A percentile compares a stretch with the other conserved stretches of the same genome.
phyloP scores from a whole-genome alignment of 2,329 filamentous ascomycete species.

The Raffaelea albimanens region DNA sequence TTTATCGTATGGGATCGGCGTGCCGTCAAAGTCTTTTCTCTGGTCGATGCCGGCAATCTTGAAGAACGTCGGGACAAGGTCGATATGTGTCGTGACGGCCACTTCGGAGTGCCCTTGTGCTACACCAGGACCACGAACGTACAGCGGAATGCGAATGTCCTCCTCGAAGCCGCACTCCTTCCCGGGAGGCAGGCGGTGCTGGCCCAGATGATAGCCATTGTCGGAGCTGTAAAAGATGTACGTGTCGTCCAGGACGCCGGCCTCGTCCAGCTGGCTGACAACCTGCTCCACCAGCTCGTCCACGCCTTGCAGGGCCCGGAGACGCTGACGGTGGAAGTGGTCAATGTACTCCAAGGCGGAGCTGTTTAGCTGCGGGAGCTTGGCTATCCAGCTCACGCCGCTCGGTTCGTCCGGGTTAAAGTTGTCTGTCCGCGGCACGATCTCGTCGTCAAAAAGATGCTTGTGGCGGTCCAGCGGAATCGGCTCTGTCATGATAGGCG shows the following conservation, averaged over 20 bases:
- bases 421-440: slow-evolving; percentile 49
- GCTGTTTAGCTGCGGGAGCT: slow-evolving; percentile 30
- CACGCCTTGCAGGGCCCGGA: slow-evolving; percentile 41
- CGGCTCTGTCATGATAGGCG: slow-evolving; percentile 30
- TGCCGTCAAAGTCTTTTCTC: slow-evolving; percentile 44
- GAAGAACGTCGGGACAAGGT: slow-evolving; percentile 52
- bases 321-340: slow-evolving; percentile 38
- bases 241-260: slow-evolving; percentile 50
- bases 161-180: slow-evolving; percentile 49
- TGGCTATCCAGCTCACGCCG: slow-evolving; percentile 34
- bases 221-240: slow-evolving; percentile 49
- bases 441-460: slow-evolving; percentile 48
- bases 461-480: slow-evolving; percentile 50
- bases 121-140: slow-evolving; percentile 50
- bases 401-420: slow-evolving; percentile 53
- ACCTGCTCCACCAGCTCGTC: slow-evolving; percentile 43
- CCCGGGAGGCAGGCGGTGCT: slow-evolving; percentile 46
- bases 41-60: slow-evolving; percentile 27
- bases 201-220: slow-evolving; percentile 49
- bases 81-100: slow-evolving; percentile 49
- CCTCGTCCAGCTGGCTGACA: slow-evolving; percentile 28
- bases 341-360: slow-evolving; percentile 37
- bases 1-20: slow-evolving; percentile 29
- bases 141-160: slow-evolving; percentile 49
- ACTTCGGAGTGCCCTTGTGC: slow-evolving; percentile 11